Conservation (phyloP, 179 eudicot genomes). For the Silene noctiflora region DNA sequence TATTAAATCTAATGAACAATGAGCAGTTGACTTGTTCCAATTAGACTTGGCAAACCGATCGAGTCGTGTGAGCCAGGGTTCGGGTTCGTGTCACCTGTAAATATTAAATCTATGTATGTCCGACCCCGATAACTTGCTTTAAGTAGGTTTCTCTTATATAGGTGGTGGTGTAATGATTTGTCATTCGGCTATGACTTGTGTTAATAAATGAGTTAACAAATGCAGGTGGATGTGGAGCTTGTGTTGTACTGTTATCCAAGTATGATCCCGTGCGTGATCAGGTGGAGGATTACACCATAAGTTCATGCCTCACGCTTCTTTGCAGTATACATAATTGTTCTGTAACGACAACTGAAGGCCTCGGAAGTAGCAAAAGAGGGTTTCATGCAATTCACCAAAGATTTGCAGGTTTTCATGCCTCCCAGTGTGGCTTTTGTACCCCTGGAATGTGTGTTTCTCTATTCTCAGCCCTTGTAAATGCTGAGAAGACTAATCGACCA, state of each 20-base stretch:
- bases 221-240: conserved; percentile 98
- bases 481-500: conserved; percentile 48
- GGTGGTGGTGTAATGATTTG: no score
- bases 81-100: not conserved
- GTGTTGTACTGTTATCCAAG: conserved; percentile 76
- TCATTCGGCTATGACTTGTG: not conserved
- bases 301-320: conserved; percentile 92
- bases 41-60: not conserved
- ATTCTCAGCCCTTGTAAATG: conserved; percentile 73
- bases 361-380: conserved; percentile 80
- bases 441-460: conserved; percentile 94
- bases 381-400: conserved; percentile 91
- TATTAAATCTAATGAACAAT: not conserved
- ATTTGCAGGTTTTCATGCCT: conserved; percentile 88
- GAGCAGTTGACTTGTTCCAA: not conserved
- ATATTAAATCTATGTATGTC: no score
- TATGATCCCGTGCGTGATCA: conserved; percentile 46
- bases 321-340: conserved; percentile 74
- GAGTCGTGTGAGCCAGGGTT: not conserved
- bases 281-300: conserved; percentile 54
- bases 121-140: no score
- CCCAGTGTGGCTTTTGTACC: conserved; percentile 96
- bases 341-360: conserved; percentile 88
- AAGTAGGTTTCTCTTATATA: no score
- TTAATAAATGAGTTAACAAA: conserved; percentile 6